These are phyloP conservation scores for Saprolegnia parasitica DNA, from an alignment of 352 stramenopile species.

Conservation along the genomic window DNA sequence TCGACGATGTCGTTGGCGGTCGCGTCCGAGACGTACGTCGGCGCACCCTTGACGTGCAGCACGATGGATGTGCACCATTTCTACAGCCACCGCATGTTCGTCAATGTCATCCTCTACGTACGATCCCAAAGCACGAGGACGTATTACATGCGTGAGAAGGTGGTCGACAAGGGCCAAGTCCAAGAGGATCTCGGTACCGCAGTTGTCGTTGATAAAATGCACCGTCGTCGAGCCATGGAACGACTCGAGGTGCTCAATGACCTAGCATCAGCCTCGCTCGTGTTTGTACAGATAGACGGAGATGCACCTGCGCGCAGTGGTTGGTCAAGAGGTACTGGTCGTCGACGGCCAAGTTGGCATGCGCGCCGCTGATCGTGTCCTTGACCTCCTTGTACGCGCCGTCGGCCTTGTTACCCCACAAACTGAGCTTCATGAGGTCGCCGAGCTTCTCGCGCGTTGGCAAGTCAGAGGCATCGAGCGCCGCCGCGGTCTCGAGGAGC, in stretches of 20 bases:
- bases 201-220: constrained; percentile 79
- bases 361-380: constrained; percentile 51
- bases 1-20: constrained; percentile 51
- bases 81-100: constrained; percentile 12
- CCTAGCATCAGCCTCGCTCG: constrained; percentile 23
- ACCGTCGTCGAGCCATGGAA: constrained; percentile 11
- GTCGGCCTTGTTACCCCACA: constrained; percentile 77
- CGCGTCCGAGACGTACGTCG: constrained; percentile 79
- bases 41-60: constrained; percentile 68
- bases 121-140: too few relatives aligned
- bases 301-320: constrained; percentile 35
- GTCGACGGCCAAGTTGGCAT: constrained; percentile 50
- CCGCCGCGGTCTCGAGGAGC: constrained; percentile 49
- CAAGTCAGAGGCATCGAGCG: constrained; percentile 28
- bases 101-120: too few relatives aligned
- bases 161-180: constrained; percentile 64
- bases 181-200: constrained; percentile 61
- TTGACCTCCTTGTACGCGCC: constrained; percentile 73
- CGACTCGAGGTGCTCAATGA: constrained; percentile 42
- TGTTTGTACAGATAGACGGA: neutral
- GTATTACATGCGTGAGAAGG: constrained; percentile 43
- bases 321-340: constrained; percentile 59
- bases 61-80: constrained; percentile 47
- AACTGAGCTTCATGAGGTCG: constrained; percentile 59
- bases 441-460: constrained; percentile 36